A percentile compares a stretch with the other conserved stretches of the same genome.
Conservation (phyloP, 1,139 yeast genomes). For the Yamadazyma diddensiae region DNA sequence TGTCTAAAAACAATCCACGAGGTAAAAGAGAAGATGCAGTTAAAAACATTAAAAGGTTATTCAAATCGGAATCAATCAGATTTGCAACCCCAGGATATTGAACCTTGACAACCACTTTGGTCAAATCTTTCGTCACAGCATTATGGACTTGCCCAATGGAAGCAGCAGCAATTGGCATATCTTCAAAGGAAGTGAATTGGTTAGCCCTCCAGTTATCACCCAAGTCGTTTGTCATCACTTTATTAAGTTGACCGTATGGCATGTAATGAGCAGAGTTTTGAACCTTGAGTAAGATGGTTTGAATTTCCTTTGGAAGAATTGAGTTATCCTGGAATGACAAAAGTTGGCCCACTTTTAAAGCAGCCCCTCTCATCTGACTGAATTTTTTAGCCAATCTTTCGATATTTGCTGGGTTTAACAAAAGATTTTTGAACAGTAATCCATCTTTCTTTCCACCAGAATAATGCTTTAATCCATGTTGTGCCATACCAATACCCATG, state of each 20-base stretch:
- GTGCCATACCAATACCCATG: slow-evolving; percentile 80
- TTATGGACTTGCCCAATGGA: slow-evolving; percentile 95
- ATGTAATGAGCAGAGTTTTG: slow-evolving; percentile 95
- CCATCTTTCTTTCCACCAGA: slow-evolving; percentile 42
- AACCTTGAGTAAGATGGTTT: slow-evolving; percentile 73
- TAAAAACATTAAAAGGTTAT: slow-evolving; percentile 72
- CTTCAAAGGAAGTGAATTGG: slow-evolving; percentile 71
- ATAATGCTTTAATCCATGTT: slow-evolving; percentile 70
- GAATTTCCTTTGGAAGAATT: slow-evolving; percentile 81
- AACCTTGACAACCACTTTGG: slow-evolving; percentile 91
- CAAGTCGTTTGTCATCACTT: slow-evolving; percentile 68
- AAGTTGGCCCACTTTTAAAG: slow-evolving; percentile 93
- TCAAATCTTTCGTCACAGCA: slow-evolving; percentile 64
- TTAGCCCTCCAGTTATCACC: slow-evolving; percentile 77
- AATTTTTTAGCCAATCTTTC: slow-evolving; percentile 85
- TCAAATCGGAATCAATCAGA: slow-evolving; percentile 90
- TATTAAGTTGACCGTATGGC: slow-evolving; percentile 89
- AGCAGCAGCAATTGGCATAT: slow-evolving; percentile 94
- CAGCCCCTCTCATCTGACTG: slow-evolving; percentile 97
- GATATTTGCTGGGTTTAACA: slow-evolving; percentile 78
- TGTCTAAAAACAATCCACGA: slow-evolving; percentile 86
- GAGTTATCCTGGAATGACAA: slow-evolving; percentile 89
- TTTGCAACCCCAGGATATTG: slow-evolving; percentile 98
- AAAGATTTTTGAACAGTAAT: slow-evolving; percentile 56
- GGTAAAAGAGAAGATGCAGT: slow-evolving; percentile 89